A percentile compares a stretch with the other conserved stretches of the same genome.
Evolutionary conservation across 768 basidiomycete genomes (phyloP).

Genomic region (Coprinopsis sp.): DNA sequence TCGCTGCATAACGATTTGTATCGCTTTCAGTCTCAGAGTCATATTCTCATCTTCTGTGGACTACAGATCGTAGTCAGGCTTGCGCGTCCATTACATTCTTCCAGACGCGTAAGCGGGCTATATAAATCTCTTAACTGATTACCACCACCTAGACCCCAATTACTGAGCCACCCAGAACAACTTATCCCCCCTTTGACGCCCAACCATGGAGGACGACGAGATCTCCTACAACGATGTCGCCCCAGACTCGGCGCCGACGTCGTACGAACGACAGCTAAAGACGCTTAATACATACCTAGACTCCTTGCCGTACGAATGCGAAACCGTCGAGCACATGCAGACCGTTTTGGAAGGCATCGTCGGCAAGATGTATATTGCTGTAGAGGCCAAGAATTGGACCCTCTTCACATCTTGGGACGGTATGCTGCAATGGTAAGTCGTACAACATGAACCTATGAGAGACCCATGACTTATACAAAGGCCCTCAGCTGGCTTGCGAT

Average conservation of each 20-base stretch:
- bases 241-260: conserved; percentile 34
- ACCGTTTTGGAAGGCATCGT: conserved; percentile 64
- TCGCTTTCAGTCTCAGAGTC: neutral
- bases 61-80: neutral
- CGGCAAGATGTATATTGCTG: conserved; percentile 62
- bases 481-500: conserved; percentile 67
- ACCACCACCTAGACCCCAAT: neutral
- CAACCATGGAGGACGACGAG: conserved; percentile 57
- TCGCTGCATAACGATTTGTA: neutral
- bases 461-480: neutral
- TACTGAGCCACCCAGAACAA: conserved; percentile 5
- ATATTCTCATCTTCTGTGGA: neutral
- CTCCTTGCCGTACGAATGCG: conserved; percentile 69
- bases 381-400: conserved; percentile 73
- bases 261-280: conserved; percentile 53
- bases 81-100: neutral
- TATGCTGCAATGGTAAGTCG: conserved; percentile 69
- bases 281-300: conserved; percentile 63
- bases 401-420: conserved; percentile 75
- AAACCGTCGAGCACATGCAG: conserved; percentile 69
- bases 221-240: conserved; percentile 38
- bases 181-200: neutral
- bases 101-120: conserved; percentile 1
- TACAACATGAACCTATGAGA: neutral
- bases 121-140: neutral